These are phyloP conservation scores for Eucalyptus regnans DNA, from an alignment of 345 rosid genomes.

Conservation along the genomic window DNA sequence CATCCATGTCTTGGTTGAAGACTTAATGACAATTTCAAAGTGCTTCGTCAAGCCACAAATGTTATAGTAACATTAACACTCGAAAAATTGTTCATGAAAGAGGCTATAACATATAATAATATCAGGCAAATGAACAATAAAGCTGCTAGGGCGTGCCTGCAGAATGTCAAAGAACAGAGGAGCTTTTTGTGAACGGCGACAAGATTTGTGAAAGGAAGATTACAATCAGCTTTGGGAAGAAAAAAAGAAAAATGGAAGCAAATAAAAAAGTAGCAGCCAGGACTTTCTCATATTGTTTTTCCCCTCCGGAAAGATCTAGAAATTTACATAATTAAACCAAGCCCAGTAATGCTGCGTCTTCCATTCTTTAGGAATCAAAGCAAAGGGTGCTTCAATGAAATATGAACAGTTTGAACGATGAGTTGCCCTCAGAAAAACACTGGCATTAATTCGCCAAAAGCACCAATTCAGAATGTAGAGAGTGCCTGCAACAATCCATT, in stretches of 20 bases:
- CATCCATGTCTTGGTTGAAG: background rate
- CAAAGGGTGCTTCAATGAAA: background rate
- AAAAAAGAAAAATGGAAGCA: background rate
- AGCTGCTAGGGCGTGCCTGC: background rate
- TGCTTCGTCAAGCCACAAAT: background rate
- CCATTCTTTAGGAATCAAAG: background rate
- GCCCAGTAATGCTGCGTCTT: background rate
- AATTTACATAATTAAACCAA: constrained; percentile 1
- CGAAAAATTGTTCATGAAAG: background rate
- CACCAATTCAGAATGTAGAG: background rate
- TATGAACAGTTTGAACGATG: background rate
- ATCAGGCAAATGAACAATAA: background rate
- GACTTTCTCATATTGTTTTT: background rate
- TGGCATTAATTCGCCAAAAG: background rate
- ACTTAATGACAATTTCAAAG: background rate
- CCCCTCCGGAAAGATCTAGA: background rate
- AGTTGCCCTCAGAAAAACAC: background rate
- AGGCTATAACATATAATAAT: background rate
- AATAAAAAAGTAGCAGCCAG: background rate
- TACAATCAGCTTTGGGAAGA: background rate
- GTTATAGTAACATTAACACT: background rate
- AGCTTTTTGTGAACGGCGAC: background rate
- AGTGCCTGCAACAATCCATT: background rate
- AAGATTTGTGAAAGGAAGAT: background rate
- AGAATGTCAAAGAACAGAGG: background rate